A percentile compares a stretch with the other conserved stretches of the same genome.
phyloP scores from a whole-genome alignment of 768 basidiomycete species.

The Hericium erinaceus region DNA sequence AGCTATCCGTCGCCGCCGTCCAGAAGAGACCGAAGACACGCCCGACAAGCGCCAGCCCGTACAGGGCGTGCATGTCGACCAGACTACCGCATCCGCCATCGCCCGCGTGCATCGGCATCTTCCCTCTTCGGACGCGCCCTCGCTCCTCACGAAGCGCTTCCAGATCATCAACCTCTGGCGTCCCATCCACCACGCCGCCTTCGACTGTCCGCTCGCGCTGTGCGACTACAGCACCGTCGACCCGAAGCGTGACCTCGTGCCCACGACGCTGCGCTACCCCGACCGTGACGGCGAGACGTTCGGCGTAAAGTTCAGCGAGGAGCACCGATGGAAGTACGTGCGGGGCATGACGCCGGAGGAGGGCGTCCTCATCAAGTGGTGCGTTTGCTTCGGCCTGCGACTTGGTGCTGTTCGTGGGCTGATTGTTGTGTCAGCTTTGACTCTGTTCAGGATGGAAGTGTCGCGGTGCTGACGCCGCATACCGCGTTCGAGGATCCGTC shows the following conservation, averaged over 20 bases:
- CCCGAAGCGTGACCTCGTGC: conserved; percentile 26
- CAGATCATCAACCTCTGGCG: conserved; percentile 50
- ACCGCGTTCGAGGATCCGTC: conserved; percentile 50
- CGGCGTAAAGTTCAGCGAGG: conserved; percentile 28
- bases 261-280: conserved; percentile 30
- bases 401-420: neutral
- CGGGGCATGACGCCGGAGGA: conserved; percentile 37
- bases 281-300: conserved; percentile 37
- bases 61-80: conserved; percentile 35
- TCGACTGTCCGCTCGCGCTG: conserved; percentile 40
- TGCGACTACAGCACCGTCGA: conserved; percentile 39
- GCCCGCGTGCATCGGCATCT: conserved; percentile 36
- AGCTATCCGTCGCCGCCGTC: conserved; percentile 36
- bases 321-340: conserved; percentile 38
- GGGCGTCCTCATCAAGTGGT: conserved; percentile 41
- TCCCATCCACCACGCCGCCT: conserved; percentile 34
- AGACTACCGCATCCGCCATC: conserved; percentile 30
- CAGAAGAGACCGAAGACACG: conserved; percentile 25
- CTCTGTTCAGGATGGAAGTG: conserved; percentile 29
- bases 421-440: conserved; percentile 21
- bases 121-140: conserved; percentile 28
- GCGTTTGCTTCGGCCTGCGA: neutral
- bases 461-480: conserved; percentile 51
- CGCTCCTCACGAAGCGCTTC: conserved; percentile 34
- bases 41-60: conserved; percentile 37